A percentile compares a stretch with the other conserved stretches of the same genome.
Evolutionary conservation across 345 rosid species (phyloP).

Genomic region (Citrus unshiu): DNA sequence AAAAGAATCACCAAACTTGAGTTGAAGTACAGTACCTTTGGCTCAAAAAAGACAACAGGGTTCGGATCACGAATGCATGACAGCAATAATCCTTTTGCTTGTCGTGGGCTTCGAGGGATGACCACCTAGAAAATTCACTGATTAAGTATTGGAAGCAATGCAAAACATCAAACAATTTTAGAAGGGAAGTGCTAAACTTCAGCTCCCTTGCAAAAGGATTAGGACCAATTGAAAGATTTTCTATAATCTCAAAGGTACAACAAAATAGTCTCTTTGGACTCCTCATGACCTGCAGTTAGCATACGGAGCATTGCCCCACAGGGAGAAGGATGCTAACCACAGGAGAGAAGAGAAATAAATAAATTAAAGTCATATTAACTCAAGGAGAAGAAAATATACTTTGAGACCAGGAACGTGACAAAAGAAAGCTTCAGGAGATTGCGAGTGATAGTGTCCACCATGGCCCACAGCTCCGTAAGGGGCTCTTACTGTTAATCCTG

Average conservation of each 20-base stretch:
- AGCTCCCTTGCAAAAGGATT: not conserved
- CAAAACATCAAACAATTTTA: not conserved
- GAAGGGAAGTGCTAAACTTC: not conserved
- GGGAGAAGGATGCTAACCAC: not conserved
- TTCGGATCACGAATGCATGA: conserved; percentile 81
- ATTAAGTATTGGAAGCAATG: conserved; percentile 1
- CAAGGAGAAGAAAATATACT: conserved; percentile 28
- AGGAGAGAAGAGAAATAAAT: not conserved
- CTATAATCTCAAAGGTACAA: not conserved
- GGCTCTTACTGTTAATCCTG: conserved; percentile 84
- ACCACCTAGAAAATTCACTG: conserved; percentile 47
- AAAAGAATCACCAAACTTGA: not conserved
- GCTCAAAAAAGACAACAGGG: conserved; percentile 86
- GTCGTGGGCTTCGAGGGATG: conserved; percentile 78
- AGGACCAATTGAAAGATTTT: not conserved
- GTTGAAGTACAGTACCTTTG: conserved; percentile 47
- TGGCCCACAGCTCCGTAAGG: conserved; percentile 93
- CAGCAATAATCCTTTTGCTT: conserved; percentile 85
- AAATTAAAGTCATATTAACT: not conserved
- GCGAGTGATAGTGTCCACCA: conserved; percentile 91
- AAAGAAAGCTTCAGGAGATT: conserved; percentile 96
- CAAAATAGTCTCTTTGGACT: not conserved
- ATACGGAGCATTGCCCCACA: not conserved
- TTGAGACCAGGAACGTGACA: conserved; percentile 96
- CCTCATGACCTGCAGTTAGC: not conserved